Evolutionary conservation across 2,329 filamentous ascomycete species (phyloP), one percentile per base, ranked within the genome.

Genomic region (Coniochaeta sp.): DNA sequence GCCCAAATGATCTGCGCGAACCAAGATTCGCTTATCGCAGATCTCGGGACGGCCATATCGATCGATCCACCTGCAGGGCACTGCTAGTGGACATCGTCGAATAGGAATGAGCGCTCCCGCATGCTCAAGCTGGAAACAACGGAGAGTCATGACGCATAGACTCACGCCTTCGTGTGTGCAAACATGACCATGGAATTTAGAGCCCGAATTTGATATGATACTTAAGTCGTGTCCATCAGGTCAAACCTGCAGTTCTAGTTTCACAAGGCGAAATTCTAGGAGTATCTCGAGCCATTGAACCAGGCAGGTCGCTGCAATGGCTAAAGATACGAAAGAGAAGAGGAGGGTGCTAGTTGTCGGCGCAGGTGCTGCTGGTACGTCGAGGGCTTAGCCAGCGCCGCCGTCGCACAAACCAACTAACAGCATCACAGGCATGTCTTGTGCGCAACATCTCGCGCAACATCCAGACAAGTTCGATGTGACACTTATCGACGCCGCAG

Each of bases 391-490:
- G 57, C 11, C 60, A 52, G 6, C 3, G 56, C 55, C 2, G 1
- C 2, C 6, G 50, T 36, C 24, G 1, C 2, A 31, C 14, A 16
- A 26, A 22, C 7, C 1, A 57, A 38, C 33, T 54, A 43, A 38
- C n/a, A 34, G 9, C 2, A 28, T 34, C 31, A 22, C 24, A 65
- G 64, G 76, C 61, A 78, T 78, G 83, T 84, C 82, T 47, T 83
- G 82, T 63, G 83, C 83, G 1, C 77, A 85, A 64, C 82, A 86
- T 62, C 77, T 87, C 8, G 79, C 83, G 26, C 76, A 84, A 62
- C 81, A 86, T 63, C 81, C 78, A 0, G 79, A 83, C 61, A 83
- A 81, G 65, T 87, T 86, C 70, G 77, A 84, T 52, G 78, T 86
- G 22, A 86, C 82, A 1, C 67, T 87, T 36, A 77, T 84, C 61